phyloP scores from a whole-genome alignment of 768 basidiomycete species.

The Daedaleopsis sinensis region DNA sequence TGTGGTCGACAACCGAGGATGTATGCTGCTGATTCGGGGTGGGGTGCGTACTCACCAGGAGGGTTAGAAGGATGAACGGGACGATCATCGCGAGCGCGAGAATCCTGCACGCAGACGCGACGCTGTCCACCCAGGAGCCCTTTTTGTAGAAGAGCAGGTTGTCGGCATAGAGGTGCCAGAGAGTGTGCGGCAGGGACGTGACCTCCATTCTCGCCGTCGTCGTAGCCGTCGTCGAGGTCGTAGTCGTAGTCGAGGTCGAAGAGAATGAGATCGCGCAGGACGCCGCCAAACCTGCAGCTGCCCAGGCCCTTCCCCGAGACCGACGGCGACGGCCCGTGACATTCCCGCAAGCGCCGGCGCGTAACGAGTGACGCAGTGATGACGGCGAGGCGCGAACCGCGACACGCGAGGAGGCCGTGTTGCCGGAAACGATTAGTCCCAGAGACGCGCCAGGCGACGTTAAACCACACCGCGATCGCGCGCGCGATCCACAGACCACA shows the following conservation, averaged over 20 bases:
- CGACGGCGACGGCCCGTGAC: too few relatives aligned
- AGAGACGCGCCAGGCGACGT: too few relatives aligned
- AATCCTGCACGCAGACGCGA: constrained; percentile 65
- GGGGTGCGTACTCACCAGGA: constrained; percentile 47
- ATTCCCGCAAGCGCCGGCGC: too few relatives aligned
- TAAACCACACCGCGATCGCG: too few relatives aligned
- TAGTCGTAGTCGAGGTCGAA: not conserved
- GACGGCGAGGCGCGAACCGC: not conserved
- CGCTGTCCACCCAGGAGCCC: constrained; percentile 67
- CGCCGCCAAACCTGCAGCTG: too few relatives aligned
- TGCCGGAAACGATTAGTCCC: not conserved
- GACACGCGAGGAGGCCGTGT: constrained; percentile 3
- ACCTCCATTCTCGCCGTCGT: constrained; percentile 19
- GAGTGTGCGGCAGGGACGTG: constrained; percentile 40
- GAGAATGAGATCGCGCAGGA: not conserved
- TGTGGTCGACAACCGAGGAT: too few relatives aligned
- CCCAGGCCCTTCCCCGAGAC: too few relatives aligned
- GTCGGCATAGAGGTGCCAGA: constrained; percentile 65
- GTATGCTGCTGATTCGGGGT: too few relatives aligned
- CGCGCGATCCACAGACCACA: too few relatives aligned
- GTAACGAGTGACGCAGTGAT: too few relatives aligned
- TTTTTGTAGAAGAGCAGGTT: constrained; percentile 67
- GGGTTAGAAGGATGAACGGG: constrained; percentile 60
- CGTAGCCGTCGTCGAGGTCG: constrained; percentile 2
- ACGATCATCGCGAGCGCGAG: constrained; percentile 55